Conservation (phyloP, 2,329 filamentous ascomycete species). For the Nannizziopsis barbatae region DNA sequence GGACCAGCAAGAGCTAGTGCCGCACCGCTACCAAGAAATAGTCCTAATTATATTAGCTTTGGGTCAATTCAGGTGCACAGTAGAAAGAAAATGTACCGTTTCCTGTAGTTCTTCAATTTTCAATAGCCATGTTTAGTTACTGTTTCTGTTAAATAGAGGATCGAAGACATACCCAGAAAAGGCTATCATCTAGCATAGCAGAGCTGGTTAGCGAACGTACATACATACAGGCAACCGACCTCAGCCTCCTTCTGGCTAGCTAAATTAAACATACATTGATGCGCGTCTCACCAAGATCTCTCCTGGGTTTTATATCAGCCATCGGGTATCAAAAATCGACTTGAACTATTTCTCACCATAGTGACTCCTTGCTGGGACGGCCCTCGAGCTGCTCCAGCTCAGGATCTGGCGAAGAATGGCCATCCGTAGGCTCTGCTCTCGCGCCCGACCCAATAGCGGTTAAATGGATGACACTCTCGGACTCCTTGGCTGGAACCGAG, state of each 20-base stretch:
- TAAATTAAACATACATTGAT: constrained; percentile 24
- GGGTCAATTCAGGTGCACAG: background rate
- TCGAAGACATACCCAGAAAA: constrained; percentile 31
- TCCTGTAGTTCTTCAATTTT: constrained; percentile 27
- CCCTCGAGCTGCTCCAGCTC: constrained; percentile 2
- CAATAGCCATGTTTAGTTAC: constrained; percentile 1
- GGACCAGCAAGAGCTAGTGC: constrained; percentile 33
- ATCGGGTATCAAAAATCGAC: background rate
- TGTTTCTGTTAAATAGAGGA: background rate
- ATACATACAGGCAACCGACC: background rate
- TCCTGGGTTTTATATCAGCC: constrained; percentile 21
- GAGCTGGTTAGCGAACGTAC: background rate
- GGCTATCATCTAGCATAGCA: constrained; percentile 31
- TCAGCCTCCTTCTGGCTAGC: background rate
- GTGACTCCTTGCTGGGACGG: constrained; percentile 4
- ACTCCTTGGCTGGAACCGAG: background rate
- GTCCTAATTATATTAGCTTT: constrained; percentile 18
- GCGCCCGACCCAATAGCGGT: constrained; percentile 1
- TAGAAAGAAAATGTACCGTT: constrained; percentile 24
- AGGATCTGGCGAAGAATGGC: constrained; percentile 1
- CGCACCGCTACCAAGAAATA: constrained; percentile 34
- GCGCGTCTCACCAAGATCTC: constrained; percentile 32
- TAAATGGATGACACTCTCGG: constrained; percentile 4
- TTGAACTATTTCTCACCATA: constrained; percentile 5
- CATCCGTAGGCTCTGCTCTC: background rate